Evolutionary conservation across 352 stramenopile genomes (phyloP).

Genomic region (Elongisporangium undulatum): DNA sequence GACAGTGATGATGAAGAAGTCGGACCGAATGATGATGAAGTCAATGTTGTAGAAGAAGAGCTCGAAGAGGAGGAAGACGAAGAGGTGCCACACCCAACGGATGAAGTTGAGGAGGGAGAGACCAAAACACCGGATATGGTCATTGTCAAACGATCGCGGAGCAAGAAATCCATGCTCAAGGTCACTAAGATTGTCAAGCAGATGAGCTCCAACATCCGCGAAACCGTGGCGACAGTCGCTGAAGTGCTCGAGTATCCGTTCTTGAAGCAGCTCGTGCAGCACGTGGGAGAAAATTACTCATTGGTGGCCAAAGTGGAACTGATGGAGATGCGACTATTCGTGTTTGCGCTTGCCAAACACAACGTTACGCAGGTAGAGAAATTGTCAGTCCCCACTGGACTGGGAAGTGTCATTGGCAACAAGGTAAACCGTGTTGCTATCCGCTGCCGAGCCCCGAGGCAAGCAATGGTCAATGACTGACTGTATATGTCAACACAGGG

Average conservation of each 20-base stretch:
- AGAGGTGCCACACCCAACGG: conserved; percentile 16
- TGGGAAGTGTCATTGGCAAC: conserved; percentile 79
- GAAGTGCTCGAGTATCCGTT: conserved; percentile 68
- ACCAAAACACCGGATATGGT: conserved; percentile 11
- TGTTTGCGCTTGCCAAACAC: conserved; percentile 64
- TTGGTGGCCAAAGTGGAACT: conserved; percentile 69
- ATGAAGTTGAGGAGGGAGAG: conserved; percentile 7
- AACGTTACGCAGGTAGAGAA: conserved; percentile 63
- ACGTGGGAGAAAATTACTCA: conserved; percentile 55
- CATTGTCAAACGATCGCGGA: conserved; percentile 55
- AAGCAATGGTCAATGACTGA: not conserved
- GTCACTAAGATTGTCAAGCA: conserved; percentile 57
- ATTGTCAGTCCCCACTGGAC: conserved; percentile 57
- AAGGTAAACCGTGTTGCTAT: conserved; percentile 39
- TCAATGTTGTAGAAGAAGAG: conserved; percentile 13
- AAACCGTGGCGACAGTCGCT: conserved; percentile 25
- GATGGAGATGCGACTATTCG: conserved; percentile 79
- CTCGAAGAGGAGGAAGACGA: conserved; percentile 27
- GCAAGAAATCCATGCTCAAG: conserved; percentile 69
- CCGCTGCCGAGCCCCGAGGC: not conserved
- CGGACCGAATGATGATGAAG: conserved; percentile 15
- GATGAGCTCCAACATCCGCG: conserved; percentile 60
- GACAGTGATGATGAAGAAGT: conserved; percentile 21
- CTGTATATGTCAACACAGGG: conserved; percentile 24
- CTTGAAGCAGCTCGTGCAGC: conserved; percentile 47